Percentiles rank a stretch among this genome's conserved stretches.
Conservation (phyloP, 108 stramenopile genomes). For the Tribonema minus region DNA sequence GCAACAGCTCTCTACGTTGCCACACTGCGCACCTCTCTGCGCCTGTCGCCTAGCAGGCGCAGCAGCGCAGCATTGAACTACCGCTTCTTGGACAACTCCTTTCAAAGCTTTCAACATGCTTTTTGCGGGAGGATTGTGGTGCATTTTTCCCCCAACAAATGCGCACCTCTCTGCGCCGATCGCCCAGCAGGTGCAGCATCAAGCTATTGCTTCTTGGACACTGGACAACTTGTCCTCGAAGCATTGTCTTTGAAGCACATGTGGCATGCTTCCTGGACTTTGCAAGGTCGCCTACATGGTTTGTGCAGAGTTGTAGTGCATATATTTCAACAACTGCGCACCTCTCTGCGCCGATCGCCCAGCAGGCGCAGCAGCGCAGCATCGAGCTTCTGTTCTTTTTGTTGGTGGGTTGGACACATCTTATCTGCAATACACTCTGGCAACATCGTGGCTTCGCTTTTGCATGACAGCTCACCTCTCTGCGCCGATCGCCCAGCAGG, state of each 20-base stretch:
- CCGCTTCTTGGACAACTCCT: not conserved
- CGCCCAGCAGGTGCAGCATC: slow-evolving; percentile 23
- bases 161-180: slow-evolving; percentile 25
- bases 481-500: slow-evolving; percentile 12
- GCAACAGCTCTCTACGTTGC: no score
- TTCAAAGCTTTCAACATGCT: slow-evolving; percentile 1
- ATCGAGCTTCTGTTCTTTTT: slow-evolving; percentile 1
- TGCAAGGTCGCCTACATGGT: no score
- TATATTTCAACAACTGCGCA: not conserved
- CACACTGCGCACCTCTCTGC: slow-evolving; percentile 4
- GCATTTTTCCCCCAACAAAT: not conserved
- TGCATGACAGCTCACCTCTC: slow-evolving; percentile 4
- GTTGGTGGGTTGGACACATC: not conserved
- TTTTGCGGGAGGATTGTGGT: slow-evolving; percentile 4
- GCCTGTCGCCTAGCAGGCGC: slow-evolving; percentile 14
- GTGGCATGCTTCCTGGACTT: no score
- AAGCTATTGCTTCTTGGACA: no score
- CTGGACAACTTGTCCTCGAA: no score
- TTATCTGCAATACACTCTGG: no score
- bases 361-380: slow-evolving; percentile 5
- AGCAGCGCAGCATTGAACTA: not conserved
- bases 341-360: slow-evolving; percentile 25
- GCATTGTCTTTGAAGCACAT: no score
- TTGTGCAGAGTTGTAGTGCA: not conserved
- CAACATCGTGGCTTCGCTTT: no score